A percentile compares a stretch with the other conserved stretches of the same genome.
These are phyloP conservation scores for Ustilago trichophora DNA, from an alignment of 1,284 basidiomycete genomes.

Conservation along the genomic window DNA sequence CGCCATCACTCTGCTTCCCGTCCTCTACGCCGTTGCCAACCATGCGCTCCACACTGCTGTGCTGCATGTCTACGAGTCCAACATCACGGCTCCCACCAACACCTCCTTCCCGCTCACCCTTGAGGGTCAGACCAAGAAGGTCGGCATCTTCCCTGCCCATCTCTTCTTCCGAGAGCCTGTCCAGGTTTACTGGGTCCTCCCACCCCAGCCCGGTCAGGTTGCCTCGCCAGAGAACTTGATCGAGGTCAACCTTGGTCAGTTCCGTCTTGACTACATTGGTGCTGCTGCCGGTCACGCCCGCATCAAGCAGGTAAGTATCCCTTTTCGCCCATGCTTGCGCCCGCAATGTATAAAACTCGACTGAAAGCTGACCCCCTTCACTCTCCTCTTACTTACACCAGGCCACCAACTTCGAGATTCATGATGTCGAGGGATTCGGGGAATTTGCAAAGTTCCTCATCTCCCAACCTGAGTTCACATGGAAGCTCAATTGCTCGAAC, in stretches of 20 bases:
- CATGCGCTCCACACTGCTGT: constrained; percentile 65
- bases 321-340: too few relatives aligned
- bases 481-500: constrained; percentile 73
- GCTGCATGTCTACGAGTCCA: constrained; percentile 63
- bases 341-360: too few relatives aligned
- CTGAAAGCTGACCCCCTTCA: not conserved
- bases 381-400: constrained; percentile 2
- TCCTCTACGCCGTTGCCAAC: constrained; percentile 65
- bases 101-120: constrained; percentile 64
- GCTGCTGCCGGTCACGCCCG: constrained; percentile 66
- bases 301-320: constrained; percentile 61
- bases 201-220: constrained; percentile 43
- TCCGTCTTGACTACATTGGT: constrained; percentile 58
- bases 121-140: constrained; percentile 65
- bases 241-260: constrained; percentile 63
- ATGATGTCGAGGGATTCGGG: constrained; percentile 61
- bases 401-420: constrained; percentile 64
- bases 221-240: constrained; percentile 44
- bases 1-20: constrained; percentile 62
- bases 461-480: constrained; percentile 76
- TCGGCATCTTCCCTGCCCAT: constrained; percentile 67
- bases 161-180: constrained; percentile 66
- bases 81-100: constrained; percentile 64
- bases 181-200: constrained; percentile 64
- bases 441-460: constrained; percentile 71